Evolutionary conservation across 768 basidiomycete genomes (phyloP).

Genomic region (Clavulina sp.): DNA sequence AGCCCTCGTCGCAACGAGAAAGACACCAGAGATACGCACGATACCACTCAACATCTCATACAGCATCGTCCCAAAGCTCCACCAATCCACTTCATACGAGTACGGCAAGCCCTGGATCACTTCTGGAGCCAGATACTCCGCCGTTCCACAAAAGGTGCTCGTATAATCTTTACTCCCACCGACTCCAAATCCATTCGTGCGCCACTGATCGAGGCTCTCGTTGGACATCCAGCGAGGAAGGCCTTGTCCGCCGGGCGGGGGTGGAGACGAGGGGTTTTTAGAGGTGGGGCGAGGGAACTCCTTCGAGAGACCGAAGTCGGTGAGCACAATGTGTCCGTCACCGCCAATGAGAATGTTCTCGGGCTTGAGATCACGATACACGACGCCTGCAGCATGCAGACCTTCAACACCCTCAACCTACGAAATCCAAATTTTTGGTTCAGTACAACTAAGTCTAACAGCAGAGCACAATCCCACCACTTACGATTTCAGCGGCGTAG

Average conservation of each 20-base stretch:
- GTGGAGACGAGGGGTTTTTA: constrained; percentile 25
- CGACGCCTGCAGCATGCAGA: constrained; percentile 82
- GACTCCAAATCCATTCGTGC: too few species aligned
- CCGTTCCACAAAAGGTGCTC: constrained; percentile 86
- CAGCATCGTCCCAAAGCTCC: constrained; percentile 95
- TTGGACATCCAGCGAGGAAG: constrained; percentile 60
- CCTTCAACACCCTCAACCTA: constrained; percentile 80
- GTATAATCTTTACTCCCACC: constrained; percentile 42
- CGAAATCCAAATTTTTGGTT: neutral
- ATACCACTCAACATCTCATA: constrained; percentile 95
- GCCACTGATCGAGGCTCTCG: constrained; percentile 17
- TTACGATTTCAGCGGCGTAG: constrained; percentile 84
- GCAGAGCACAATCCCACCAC: neutral
- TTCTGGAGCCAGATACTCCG: constrained; percentile 92
- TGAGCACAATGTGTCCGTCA: constrained; percentile 91
- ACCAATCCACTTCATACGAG: constrained; percentile 94
- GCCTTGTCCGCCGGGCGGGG: neutral
- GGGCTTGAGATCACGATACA: constrained; percentile 94
- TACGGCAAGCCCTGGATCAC: constrained; percentile 84
- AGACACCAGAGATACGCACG: constrained; percentile 32
- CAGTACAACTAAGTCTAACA: neutral
- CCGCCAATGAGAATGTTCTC: constrained; percentile 91
- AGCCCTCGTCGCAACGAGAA: constrained; percentile 7
- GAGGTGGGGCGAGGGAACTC: constrained; percentile 53
- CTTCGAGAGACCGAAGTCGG: constrained; percentile 91